A percentile compares a stretch with the other conserved stretches of the same genome.
Conservation (phyloP, 495 filamentous ascomycete genomes). For the Tetracladium marchalianum region DNA sequence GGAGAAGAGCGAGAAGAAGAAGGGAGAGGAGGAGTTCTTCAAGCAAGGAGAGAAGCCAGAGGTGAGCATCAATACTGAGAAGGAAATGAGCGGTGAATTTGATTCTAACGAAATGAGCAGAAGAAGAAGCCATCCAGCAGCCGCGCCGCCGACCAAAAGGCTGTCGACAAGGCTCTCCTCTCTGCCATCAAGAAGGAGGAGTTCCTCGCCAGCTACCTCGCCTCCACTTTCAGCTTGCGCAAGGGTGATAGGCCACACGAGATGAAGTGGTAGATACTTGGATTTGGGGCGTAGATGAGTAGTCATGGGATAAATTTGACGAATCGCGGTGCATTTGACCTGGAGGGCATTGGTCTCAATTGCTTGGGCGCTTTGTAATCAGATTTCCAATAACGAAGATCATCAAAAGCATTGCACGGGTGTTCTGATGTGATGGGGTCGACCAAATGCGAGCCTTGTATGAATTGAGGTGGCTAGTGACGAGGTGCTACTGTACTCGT, state of each 20-base stretch:
- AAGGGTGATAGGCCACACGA: slow-evolving; percentile 98
- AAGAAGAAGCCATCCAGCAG: slow-evolving; percentile 89
- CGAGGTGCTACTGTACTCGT: too few relatives aligned
- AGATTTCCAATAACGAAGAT: slow-evolving; percentile 24
- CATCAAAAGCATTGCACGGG: slow-evolving; percentile 15
- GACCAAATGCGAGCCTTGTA: too few relatives aligned
- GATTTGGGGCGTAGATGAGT: slow-evolving; percentile 13
- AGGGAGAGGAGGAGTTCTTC: slow-evolving; percentile 94
- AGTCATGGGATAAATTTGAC: slow-evolving; percentile 14
- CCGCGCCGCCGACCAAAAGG: slow-evolving; percentile 94
- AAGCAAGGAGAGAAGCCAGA: slow-evolving; percentile 93
- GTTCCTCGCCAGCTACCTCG: slow-evolving; percentile 79
- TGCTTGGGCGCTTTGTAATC: slow-evolving; percentile 25
- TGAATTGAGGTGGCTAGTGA: too few relatives aligned
- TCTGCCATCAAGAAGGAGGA: slow-evolving; percentile 92
- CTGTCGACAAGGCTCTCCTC: slow-evolving; percentile 87
- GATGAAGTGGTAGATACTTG: slow-evolving; percentile 71
- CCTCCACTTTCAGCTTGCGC: slow-evolving; percentile 86
- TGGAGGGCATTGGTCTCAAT: slow-evolving; percentile 18
- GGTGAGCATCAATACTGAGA: slow-evolving; percentile 43
- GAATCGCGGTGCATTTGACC: slow-evolving; percentile 16
- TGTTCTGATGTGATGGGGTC: background rate
- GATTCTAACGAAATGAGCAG: slow-evolving; percentile 38
- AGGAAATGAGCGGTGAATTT: background rate
- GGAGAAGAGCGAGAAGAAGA: slow-evolving; percentile 87